Conservation (phyloP, 345 rosid genomes). For the Salix purpurea region DNA sequence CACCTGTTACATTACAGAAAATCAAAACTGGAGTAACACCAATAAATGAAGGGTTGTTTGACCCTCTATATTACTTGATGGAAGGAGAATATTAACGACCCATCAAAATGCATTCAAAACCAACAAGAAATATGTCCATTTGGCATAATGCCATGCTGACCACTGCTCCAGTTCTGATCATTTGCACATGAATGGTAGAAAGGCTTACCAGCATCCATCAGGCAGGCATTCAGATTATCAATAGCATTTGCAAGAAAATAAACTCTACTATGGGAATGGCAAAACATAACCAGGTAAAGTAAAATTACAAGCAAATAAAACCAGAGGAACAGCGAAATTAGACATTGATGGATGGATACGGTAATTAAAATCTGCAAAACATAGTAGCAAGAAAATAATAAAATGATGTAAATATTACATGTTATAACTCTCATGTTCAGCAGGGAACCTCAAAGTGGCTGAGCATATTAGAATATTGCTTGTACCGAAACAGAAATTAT, state of each 20-base stretch:
- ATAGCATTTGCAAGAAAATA: background rate
- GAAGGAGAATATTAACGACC: background rate
- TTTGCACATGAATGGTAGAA: background rate
- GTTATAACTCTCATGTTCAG: background rate
- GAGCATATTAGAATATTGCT: background rate
- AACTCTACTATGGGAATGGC: background rate
- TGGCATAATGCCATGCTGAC: background rate
- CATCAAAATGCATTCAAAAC: background rate
- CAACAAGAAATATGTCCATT: background rate
- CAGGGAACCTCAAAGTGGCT: slow-evolving; percentile 1
- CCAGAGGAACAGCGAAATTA: background rate
- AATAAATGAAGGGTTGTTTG: background rate
- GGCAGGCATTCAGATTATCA: background rate
- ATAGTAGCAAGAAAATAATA: background rate
- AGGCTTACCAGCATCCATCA: background rate
- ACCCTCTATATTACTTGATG: background rate
- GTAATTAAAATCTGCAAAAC: background rate
- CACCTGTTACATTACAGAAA: slow-evolving; percentile 53
- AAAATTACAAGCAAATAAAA: background rate
- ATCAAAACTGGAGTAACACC: background rate
- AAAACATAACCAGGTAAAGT: background rate
- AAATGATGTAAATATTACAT: background rate
- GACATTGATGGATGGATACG: background rate
- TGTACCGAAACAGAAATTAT: background rate
- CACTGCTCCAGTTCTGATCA: background rate